Conservation (phyloP, 768 basidiomycete genomes). For the Mycena epipterygia region DNA sequence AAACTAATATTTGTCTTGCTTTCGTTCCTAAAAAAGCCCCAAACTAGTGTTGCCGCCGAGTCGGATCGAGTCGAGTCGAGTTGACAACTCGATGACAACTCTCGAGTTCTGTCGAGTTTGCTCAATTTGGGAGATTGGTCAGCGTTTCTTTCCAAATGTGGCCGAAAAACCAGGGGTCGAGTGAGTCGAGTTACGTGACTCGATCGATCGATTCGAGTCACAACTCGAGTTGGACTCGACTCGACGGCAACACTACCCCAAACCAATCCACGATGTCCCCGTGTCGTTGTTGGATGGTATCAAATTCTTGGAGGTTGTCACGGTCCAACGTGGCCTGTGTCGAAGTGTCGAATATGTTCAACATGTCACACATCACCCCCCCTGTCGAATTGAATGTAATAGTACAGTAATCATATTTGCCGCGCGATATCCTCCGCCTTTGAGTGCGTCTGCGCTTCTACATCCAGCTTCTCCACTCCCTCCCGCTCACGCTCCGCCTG, state of each 20-base stretch:
- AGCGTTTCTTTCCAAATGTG: neutral
- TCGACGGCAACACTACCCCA: neutral
- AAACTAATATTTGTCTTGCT: too few species aligned
- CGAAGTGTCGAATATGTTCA: too few species aligned
- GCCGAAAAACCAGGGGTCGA: neutral
- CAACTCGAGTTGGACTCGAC: neutral
- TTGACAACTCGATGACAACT: neutral
- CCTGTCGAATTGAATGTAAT: too few species aligned
- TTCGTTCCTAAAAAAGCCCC: too few species aligned
- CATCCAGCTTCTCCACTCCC: neutral
- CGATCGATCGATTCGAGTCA: neutral
- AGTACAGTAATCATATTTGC: constrained; percentile 11
- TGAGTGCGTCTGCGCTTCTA: neutral
- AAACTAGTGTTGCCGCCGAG: neutral
- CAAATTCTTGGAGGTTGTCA: too few species aligned
- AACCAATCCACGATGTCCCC: too few species aligned
- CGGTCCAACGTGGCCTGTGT: too few species aligned
- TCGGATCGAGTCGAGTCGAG: neutral
- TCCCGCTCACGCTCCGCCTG: neutral
- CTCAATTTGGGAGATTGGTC: neutral
- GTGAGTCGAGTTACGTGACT: neutral
- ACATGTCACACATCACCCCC: too few species aligned
- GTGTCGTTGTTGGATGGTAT: too few species aligned
- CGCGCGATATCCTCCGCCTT: constrained; percentile 6
- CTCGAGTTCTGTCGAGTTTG: neutral